Evolutionary conservation across 331 rosid genomes (phyloP).

Genomic region (Telfairia occidentalis): DNA sequence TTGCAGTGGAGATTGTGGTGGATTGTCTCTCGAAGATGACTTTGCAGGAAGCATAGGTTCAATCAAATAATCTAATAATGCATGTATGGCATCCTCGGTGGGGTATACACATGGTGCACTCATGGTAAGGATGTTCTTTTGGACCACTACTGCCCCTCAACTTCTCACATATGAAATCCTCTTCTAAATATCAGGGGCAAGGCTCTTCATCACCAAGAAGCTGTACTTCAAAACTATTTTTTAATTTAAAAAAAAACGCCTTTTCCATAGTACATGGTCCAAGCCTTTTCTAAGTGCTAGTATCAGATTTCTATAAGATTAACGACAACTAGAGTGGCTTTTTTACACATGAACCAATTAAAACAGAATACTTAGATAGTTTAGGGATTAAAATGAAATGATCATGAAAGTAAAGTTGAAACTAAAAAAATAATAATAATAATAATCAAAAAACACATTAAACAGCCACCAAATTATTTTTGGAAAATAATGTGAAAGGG

Average conservation of each 20-base stretch:
- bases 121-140: conserved; percentile 23
- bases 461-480: not conserved
- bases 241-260: no score
- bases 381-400: not conserved
- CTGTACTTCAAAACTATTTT: no score
- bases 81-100: conserved; percentile 56
- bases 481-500: not conserved
- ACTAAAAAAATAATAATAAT: no score
- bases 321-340: not conserved
- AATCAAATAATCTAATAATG: conserved; percentile 44
- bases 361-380: no score
- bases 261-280: no score
- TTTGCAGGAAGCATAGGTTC: conserved; percentile 53
- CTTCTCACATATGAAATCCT: not conserved
- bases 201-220: not conserved
- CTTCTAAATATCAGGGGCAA: not conserved
- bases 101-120: conserved; percentile 36
- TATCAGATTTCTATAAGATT: no score
- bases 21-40: conserved; percentile 30
- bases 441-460: not conserved
- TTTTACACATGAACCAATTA: no score
- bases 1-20: conserved; percentile 30
- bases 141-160: not conserved
- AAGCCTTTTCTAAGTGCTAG: no score
- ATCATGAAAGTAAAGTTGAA: no score